Percentiles rank a stretch among this genome's conserved stretches.
Evolutionary conservation across 2,329 filamentous ascomycete genomes (phyloP).

Genomic region (Leptosphaerulina australis): DNA sequence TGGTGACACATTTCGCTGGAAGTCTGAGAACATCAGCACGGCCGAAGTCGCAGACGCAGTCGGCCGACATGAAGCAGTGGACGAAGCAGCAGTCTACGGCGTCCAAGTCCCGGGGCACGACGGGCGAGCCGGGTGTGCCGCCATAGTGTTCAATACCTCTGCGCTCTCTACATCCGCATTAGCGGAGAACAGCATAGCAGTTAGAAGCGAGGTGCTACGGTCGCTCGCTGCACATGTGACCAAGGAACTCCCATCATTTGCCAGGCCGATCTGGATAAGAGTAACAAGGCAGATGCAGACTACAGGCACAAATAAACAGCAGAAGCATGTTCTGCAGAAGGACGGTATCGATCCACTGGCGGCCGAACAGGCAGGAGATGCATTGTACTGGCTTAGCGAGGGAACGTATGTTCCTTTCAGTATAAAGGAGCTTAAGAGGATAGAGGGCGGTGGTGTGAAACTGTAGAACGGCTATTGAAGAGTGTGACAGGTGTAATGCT

Average conservation of each 20-base stretch:
- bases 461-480: too few species aligned
- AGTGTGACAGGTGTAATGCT: too few species aligned
- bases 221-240: slow-evolving; percentile 46
- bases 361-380: slow-evolving; percentile 47
- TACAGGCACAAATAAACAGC: slow-evolving; percentile 56
- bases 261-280: slow-evolving; percentile 53
- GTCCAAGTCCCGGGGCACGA: slow-evolving; percentile 53
- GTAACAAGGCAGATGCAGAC: slow-evolving; percentile 49
- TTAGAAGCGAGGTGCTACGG: slow-evolving; percentile 22
- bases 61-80: slow-evolving; percentile 47
- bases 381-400: slow-evolving; percentile 51
- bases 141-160: slow-evolving; percentile 42
- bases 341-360: slow-evolving; percentile 51
- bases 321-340: slow-evolving; percentile 50
- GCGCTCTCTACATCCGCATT: slow-evolving; percentile 9
- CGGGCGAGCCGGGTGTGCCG: slow-evolving; percentile 54
- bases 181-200: slow-evolving; percentile 16
- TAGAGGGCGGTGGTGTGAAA: slow-evolving; percentile 38
- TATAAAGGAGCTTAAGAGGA: slow-evolving; percentile 30
- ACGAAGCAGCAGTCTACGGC: slow-evolving; percentile 55
- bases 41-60: slow-evolving; percentile 52
- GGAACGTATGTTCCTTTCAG: slow-evolving; percentile 39
- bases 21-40: slow-evolving; percentile 55
- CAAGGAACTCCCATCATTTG: slow-evolving; percentile 50
- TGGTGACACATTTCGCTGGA: slow-evolving; percentile 52